A percentile compares a stretch with the other conserved stretches of the same genome.
Evolutionary conservation across 805 yeast genomes (phyloP).

Genomic region (Ogataea pilisensis): DNA sequence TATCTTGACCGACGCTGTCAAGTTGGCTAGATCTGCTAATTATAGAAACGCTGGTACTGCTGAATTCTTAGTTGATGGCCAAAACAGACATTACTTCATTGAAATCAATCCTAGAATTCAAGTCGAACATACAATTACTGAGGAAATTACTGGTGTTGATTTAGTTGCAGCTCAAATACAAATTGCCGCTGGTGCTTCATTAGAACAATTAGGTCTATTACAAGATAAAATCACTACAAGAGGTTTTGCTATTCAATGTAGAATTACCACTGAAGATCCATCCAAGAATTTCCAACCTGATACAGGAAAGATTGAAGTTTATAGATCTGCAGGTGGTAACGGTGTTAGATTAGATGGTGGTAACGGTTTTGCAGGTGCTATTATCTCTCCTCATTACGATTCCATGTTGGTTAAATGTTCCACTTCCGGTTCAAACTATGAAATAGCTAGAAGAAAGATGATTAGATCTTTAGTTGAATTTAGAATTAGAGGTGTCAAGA

Average conservation of each 20-base stretch:
- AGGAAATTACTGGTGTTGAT: constrained; percentile 97
- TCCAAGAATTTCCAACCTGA: constrained; percentile 96
- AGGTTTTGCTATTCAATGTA: constrained; percentile 98
- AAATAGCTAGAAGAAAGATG: constrained; percentile 97
- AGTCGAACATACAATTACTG: constrained; percentile 98
- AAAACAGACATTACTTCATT: constrained; percentile 94
- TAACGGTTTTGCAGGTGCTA: constrained; percentile 95
- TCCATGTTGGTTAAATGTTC: constrained; percentile 98
- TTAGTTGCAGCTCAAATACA: constrained; percentile 98
- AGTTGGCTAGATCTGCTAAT: constrained; percentile 79
- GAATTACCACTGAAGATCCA: constrained; percentile 98
- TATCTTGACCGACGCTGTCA: constrained; percentile 91
- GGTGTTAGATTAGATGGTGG: constrained; percentile 99
- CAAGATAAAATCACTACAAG: constrained; percentile 94
- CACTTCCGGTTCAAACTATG: constrained; percentile 95
- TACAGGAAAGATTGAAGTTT: constrained; percentile 96
- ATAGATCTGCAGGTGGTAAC: constrained; percentile 98
- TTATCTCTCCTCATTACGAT: constrained; percentile 95
- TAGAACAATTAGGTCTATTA: constrained; percentile 83
- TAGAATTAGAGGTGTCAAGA: constrained; percentile 98
- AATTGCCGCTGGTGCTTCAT: constrained; percentile 96
- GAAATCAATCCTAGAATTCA: constrained; percentile 98
- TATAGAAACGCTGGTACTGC: constrained; percentile 98
- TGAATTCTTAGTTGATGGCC: constrained; percentile 89
- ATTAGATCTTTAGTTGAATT: constrained; percentile 93